phyloP scores from a whole-genome alignment of 164 flowering plant genomes.

The Paratinospora sagittata region DNA sequence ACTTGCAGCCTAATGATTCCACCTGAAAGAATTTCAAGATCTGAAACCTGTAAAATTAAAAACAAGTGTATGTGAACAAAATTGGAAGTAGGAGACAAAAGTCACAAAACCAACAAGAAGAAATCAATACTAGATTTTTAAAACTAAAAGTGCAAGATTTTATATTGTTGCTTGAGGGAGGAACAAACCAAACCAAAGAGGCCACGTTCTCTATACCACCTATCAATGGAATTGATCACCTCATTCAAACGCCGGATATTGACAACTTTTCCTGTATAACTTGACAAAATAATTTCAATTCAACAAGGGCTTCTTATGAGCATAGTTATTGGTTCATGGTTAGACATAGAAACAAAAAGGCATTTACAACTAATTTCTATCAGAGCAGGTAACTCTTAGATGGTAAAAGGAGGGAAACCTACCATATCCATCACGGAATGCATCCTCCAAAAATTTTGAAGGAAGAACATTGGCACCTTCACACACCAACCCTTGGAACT shows the following conservation, averaged over 20 bases:
- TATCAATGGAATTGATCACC: slow-evolving; percentile 76
- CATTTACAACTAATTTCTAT: background rate
- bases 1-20: slow-evolving; percentile 81
- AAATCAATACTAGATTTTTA: background rate
- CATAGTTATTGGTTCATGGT: background rate
- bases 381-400: background rate
- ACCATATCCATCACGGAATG: slow-evolving; percentile 92
- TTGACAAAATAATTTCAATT: slow-evolving; percentile 40
- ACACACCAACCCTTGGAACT: slow-evolving; percentile 92
- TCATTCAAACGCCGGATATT: slow-evolving; percentile 82
- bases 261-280: slow-evolving; percentile 94
- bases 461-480: slow-evolving; percentile 99
- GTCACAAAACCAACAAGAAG: background rate
- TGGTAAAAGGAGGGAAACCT: slow-evolving; percentile 13
- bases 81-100: background rate
- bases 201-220: slow-evolving; percentile 97
- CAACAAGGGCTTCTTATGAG: slow-evolving; percentile 21
- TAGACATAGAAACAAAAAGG: background rate
- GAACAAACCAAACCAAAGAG: slow-evolving; percentile 84
- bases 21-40: slow-evolving; percentile 90
- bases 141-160: background rate
- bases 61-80: slow-evolving; percentile 2
- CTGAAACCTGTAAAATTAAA: slow-evolving; percentile 58
- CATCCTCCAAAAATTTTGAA: slow-evolving; percentile 74
- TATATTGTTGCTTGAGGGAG: slow-evolving; percentile 5